These are phyloP conservation scores for Centrapalus pauciflorus DNA, from an alignment of 129 eudicot genomes.

Conservation along the genomic window DNA sequence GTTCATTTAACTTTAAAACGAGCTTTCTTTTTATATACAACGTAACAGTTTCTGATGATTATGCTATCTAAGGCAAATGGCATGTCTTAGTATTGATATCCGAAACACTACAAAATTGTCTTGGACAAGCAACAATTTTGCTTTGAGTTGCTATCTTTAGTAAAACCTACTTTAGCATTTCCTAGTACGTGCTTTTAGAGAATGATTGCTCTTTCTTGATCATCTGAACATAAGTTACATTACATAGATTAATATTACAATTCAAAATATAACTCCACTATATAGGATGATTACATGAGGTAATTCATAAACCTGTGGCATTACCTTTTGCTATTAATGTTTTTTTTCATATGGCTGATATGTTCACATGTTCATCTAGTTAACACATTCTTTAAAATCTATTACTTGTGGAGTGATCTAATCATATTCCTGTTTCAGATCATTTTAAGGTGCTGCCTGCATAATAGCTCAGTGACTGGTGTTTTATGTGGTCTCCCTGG, in stretches of 20 bases:
- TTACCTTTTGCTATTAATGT: too few species aligned
- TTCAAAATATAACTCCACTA: neutral
- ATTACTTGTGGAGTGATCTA: neutral
- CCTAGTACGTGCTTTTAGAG: neutral
- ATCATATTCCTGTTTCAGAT: conserved; percentile 51
- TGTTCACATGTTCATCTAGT: too few species aligned
- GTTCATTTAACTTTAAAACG: neutral
- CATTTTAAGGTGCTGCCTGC: conserved; percentile 80
- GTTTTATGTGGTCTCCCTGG: conserved; percentile 92
- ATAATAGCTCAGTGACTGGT: conserved; percentile 47
- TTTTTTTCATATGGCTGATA: too few species aligned
- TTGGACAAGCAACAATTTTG: neutral
- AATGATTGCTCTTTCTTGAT: neutral
- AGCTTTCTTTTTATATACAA: neutral
- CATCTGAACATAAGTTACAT: neutral
- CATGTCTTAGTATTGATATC: neutral
- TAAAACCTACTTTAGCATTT: neutral
- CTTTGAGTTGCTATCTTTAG: neutral
- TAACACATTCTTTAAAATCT: too few species aligned
- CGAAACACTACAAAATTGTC: neutral
- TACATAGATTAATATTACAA: neutral
- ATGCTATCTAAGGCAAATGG: neutral
- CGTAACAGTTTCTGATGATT: neutral
- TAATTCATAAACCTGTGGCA: neutral
- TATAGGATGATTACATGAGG: too few species aligned